Evolutionary conservation across 2,329 filamentous ascomycete genomes (phyloP).

Genomic region (Elsinoe fawcettii): DNA sequence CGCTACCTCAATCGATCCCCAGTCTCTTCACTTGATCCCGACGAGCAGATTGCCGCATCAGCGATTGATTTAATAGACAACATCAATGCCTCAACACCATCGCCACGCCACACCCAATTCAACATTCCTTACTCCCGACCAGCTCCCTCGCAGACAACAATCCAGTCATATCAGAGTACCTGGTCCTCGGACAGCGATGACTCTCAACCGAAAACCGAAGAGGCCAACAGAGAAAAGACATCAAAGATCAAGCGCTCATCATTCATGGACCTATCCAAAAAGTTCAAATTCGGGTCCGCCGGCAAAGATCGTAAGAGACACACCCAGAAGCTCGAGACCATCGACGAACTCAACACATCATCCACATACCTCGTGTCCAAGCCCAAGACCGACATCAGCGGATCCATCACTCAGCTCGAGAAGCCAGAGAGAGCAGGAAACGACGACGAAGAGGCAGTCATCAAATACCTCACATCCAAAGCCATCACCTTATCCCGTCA

Average conservation of each 20-base stretch:
- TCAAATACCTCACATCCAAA: conserved; percentile 5
- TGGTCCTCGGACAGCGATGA: conserved; percentile 5
- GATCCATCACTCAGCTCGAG: not conserved
- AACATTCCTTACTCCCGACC: not conserved
- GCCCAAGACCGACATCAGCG: not conserved
- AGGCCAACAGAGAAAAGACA: not conserved
- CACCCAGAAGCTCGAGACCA: not conserved
- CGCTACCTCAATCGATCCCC: not conserved
- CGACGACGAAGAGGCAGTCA: not conserved
- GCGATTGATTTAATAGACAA: not conserved
- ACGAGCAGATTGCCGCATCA: conserved; percentile 3
- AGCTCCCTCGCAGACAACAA: not conserved
- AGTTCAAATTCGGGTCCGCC: conserved; percentile 2
- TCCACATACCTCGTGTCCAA: not conserved
- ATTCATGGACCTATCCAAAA: not conserved
- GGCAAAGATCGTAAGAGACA: not conserved
- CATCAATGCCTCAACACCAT: not conserved
- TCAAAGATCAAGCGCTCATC: not conserved
- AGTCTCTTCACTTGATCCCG: not conserved
- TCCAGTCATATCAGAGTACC: not conserved
- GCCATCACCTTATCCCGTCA: conserved; percentile 15
- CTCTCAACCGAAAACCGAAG: not conserved
- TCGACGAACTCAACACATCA: not conserved
- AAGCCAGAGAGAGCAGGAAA: conserved; percentile 7
- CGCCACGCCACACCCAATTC: not conserved